Percentiles rank a stretch among this genome's conserved stretches.
Conservation (phyloP, 306 rosid species). For the Cicer cuneatum region DNA sequence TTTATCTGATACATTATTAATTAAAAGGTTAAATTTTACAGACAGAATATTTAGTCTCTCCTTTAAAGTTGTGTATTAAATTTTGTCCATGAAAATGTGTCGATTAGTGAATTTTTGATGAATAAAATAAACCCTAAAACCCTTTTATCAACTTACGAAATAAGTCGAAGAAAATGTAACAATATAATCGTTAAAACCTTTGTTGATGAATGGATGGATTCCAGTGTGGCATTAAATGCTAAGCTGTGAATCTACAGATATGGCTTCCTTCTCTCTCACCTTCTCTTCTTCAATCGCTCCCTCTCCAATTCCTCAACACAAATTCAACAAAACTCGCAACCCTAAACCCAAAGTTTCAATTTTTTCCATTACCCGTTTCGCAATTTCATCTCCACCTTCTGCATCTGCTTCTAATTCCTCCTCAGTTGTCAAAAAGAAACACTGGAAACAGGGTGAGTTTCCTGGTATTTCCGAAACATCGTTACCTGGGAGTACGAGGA, state of each 20-base stretch:
- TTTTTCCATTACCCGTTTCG: conserved; percentile 48
- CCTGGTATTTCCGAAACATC: conserved; percentile 68
- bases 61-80: no score
- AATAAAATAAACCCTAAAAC: no score
- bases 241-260: conserved; percentile 3
- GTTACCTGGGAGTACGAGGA: conserved; percentile 49
- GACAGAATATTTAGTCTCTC: no score
- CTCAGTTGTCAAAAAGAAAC: conserved; percentile 59
- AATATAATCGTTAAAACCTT: no score
- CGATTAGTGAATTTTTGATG: no score
- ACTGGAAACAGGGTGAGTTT: conserved; percentile 86
- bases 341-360: conserved; percentile 43
- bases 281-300: conserved; percentile 72
- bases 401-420: conserved; percentile 45
- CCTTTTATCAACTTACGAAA: no score
- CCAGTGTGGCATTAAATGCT: neutral
- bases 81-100: no score
- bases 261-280: conserved; percentile 71
- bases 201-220: no score
- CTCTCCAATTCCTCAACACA: conserved; percentile 46
- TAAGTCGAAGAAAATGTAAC: no score
- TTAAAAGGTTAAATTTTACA: no score
- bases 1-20: no score
- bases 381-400: conserved; percentile 60
- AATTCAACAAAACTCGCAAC: conserved; percentile 36